Percentiles rank a stretch among this genome's conserved stretches.
phyloP scores from a whole-genome alignment of 805 yeast genomes.

The Metschnikowia santaceciliae region DNA sequence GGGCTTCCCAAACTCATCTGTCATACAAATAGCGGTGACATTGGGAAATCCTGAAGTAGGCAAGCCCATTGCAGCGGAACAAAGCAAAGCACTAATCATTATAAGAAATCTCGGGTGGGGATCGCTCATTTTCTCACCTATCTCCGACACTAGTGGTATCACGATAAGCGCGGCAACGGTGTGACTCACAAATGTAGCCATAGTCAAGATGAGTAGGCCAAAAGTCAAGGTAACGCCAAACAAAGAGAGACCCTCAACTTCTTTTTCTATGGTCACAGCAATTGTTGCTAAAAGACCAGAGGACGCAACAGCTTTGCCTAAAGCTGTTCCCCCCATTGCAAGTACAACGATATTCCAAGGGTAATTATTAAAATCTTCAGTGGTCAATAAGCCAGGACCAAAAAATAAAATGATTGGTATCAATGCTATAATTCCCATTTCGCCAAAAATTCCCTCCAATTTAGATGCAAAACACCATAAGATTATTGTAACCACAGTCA shows the following conservation, averaged over 20 bases:
- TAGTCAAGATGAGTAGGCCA: constrained; percentile 72
- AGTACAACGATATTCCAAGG: constrained; percentile 54
- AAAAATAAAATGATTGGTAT: constrained; percentile 47
- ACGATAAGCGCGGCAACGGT: constrained; percentile 95
- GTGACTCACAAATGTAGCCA: constrained; percentile 95
- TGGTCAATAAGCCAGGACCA: constrained; percentile 46
- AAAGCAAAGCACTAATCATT: constrained; percentile 59
- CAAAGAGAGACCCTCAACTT: constrained; percentile 40
- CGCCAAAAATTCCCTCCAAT: constrained; percentile 42
- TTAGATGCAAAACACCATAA: constrained; percentile 48
- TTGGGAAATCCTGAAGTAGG: constrained; percentile 98
- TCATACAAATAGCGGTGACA: constrained; percentile 92
- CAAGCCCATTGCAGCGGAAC: constrained; percentile 95
- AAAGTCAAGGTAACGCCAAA: constrained; percentile 45
- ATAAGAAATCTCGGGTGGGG: constrained; percentile 86
- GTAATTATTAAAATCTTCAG: constrained; percentile 47
- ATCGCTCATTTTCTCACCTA: constrained; percentile 69
- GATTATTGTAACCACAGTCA: constrained; percentile 41
- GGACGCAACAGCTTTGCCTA: constrained; percentile 48
- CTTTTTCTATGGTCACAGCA: constrained; percentile 41
- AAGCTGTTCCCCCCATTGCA: constrained; percentile 55
- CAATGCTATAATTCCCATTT: constrained; percentile 45
- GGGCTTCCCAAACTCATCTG: constrained; percentile 88
- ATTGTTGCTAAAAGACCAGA: constrained; percentile 46
- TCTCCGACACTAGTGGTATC: constrained; percentile 84